Conservation (phyloP, 2,329 filamentous ascomycete species). For the Dothideomycetes sp. region DNA sequence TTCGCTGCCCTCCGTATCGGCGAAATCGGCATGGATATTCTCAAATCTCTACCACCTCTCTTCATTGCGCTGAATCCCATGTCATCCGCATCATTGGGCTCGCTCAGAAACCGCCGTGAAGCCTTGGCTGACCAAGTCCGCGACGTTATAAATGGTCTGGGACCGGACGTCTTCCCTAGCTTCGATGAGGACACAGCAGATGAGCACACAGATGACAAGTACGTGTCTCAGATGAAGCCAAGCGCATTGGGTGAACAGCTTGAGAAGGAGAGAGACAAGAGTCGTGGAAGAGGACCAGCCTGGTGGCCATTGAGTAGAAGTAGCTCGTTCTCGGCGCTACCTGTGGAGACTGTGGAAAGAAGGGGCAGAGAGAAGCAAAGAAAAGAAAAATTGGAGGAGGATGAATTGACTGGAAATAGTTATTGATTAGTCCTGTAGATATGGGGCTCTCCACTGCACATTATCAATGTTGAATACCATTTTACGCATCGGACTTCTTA, state of each 20-base stretch:
- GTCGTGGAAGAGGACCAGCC: neutral
- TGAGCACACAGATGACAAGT: slow-evolving; percentile 1
- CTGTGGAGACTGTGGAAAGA: too few relatives aligned
- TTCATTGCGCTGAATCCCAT: slow-evolving; percentile 75
- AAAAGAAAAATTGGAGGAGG: too few relatives aligned
- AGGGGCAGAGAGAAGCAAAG: too few relatives aligned
- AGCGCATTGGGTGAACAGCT: slow-evolving; percentile 6
- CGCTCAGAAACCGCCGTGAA: slow-evolving; percentile 62
- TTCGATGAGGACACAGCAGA: slow-evolving; percentile 48
- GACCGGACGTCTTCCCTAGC: slow-evolving; percentile 79
- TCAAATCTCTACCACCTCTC: slow-evolving; percentile 86
- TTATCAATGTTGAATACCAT: too few relatives aligned
- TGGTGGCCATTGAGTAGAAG: slow-evolving; percentile 3
- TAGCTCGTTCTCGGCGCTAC: too few relatives aligned
- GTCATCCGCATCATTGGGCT: slow-evolving; percentile 73
- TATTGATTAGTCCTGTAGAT: too few relatives aligned
- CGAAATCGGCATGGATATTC: slow-evolving; percentile 97
- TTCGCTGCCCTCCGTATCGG: slow-evolving; percentile 91
- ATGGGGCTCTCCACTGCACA: too few relatives aligned
- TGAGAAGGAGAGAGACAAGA: slow-evolving; percentile 6
- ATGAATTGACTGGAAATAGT: too few relatives aligned
- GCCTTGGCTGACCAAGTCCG: slow-evolving; percentile 75
- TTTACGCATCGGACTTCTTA: too few relatives aligned
- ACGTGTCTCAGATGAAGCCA: slow-evolving; percentile 6
- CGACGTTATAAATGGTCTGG: slow-evolving; percentile 85